These are phyloP conservation scores for Rhodosporidiobolus odoratus DNA, from an alignment of 768 basidiomycete genomes.

Conservation along the genomic window DNA sequence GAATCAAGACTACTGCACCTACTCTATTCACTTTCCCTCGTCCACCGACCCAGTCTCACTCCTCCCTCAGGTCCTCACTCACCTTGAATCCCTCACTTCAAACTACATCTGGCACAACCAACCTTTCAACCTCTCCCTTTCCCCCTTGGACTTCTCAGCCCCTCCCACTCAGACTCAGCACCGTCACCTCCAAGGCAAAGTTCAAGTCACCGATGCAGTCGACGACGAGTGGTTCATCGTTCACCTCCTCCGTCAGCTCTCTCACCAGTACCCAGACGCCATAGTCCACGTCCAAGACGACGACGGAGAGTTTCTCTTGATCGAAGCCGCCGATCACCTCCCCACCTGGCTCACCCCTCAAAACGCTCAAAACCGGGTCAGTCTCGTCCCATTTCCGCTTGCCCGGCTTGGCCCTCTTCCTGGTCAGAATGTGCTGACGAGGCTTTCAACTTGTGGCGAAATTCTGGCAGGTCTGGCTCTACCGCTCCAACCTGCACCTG, in stretches of 20 bases:
- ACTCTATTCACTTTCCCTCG: not conserved
- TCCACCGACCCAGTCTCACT: not conserved
- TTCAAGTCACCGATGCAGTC: slow-evolving; percentile 91
- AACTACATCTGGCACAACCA: slow-evolving; percentile 31
- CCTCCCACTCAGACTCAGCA: not conserved
- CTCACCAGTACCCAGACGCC: slow-evolving; percentile 69
- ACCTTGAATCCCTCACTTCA: not conserved
- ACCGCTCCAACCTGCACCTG: slow-evolving; percentile 73
- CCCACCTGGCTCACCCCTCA: slow-evolving; percentile 86
- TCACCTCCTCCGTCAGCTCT: slow-evolving; percentile 76
- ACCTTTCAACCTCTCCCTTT: slow-evolving; percentile 1
- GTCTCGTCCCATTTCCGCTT: slow-evolving; percentile 45
- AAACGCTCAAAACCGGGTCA: slow-evolving; percentile 87
- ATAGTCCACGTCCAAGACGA: slow-evolving; percentile 66
- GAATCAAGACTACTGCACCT: not conserved
- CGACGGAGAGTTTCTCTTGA: slow-evolving; percentile 82
- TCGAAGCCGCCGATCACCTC: slow-evolving; percentile 85
- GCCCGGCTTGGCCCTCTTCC: not conserved
- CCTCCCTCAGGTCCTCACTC: slow-evolving; percentile 1
- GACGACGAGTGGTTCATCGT: slow-evolving; percentile 97
- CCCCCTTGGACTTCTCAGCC: not conserved
- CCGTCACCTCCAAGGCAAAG: slow-evolving; percentile 61
- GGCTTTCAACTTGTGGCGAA: too few species aligned
- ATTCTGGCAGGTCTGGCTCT: slow-evolving; percentile 82
- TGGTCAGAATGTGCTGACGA: not conserved